Conservation (phyloP, 2,329 filamentous ascomycete species). For the Botrytis medusae region DNA sequence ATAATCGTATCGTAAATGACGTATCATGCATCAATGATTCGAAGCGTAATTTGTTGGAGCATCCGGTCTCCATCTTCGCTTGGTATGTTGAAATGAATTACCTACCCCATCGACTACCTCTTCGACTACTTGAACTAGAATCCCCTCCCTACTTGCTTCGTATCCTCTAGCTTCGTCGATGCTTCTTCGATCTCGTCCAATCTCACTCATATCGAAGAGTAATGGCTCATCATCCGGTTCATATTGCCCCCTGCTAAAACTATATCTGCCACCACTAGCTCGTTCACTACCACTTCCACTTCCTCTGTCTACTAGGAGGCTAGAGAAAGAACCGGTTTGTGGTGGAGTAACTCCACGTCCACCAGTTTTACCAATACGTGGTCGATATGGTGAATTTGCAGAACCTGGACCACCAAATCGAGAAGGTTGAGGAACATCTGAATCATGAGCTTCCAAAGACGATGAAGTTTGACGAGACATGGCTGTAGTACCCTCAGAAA, state of each 20-base stretch:
- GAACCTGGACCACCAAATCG: slow-evolving; percentile 34
- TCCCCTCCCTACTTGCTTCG: slow-evolving; percentile 34
- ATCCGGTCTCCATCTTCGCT: slow-evolving; percentile 9
- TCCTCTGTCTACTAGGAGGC: slow-evolving; percentile 37
- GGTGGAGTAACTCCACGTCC: slow-evolving; percentile 39
- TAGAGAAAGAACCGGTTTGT: slow-evolving; percentile 40
- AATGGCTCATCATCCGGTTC: slow-evolving; percentile 66
- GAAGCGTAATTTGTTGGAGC: slow-evolving; percentile 28
- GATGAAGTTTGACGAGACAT: slow-evolving; percentile 36
- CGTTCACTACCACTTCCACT: slow-evolving; percentile 42
- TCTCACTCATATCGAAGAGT: slow-evolving; percentile 72
- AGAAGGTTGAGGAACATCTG: slow-evolving; percentile 32
- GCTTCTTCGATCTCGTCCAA: slow-evolving; percentile 57
- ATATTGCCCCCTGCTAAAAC: slow-evolving; percentile 47
- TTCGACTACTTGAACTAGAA: slow-evolving; percentile 36
- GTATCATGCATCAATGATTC: slow-evolving; percentile 32
- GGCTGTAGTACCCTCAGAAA: slow-evolving; percentile 32
- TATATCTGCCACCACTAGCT: slow-evolving; percentile 43
- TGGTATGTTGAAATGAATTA: slow-evolving; percentile 26
- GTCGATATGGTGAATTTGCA: slow-evolving; percentile 38
- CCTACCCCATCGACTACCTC: slow-evolving; percentile 37
- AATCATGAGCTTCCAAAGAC: slow-evolving; percentile 36
- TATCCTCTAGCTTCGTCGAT: slow-evolving; percentile 51
- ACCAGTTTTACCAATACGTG: slow-evolving; percentile 36
- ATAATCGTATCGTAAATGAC: slow-evolving; percentile 31